Base-by-base conservation (phyloP, 768 basidiomycete genomes). In the Phallus indusiatus region DNA sequence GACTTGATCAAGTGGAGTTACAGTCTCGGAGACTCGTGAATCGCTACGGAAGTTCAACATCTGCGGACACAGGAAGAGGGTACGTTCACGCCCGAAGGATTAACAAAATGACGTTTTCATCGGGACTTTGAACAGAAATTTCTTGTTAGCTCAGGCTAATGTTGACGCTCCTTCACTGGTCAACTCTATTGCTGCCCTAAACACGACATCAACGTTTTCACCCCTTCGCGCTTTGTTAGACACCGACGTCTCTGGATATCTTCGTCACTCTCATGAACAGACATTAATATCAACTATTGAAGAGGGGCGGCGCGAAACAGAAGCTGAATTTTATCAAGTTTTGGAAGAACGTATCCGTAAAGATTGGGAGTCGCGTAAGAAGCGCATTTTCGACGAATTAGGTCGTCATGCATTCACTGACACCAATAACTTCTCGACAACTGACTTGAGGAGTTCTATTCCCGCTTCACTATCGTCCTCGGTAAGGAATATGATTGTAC, bases 221-320 rank as follows among this genome's bases (percentile, higher is more conserved):
- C 90, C 92, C 0, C 75, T 94, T n/a, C 90, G 92, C 67, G 88
- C 91, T 5, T 78, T 95, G n/a, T 86, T 89, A 66, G 94, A 96
- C 74, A 94, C 89, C 0, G 94, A 96, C 68, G 88, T 95, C 54
- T 83, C 88, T 35, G 91, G 91, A n/a, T 94, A 90, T 68, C 82
- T 95, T 21, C 87, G 90, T n/a, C 89, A 93, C 71, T 89, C 90
- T 0, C 91, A 95, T 66, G 94, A 97, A 68, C 93, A 94, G 69
- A 91, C 90, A 63, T 83, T 97, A 57, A 92, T 95, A 60, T 90
- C 90, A 1, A 91, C 94, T 1, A 94, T 97, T 57, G 93, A 95
- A 67, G 90, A 95, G 68, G 88, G 86, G 1, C 75, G 93, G 47
- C 82, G 85, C 63, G 84, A 90, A 64, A 94, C 93, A 0, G 88